These are phyloP conservation scores for Laburnicola sp. DNA, from an alignment of 2,329 filamentous ascomycete species.

Conservation along the genomic window DNA sequence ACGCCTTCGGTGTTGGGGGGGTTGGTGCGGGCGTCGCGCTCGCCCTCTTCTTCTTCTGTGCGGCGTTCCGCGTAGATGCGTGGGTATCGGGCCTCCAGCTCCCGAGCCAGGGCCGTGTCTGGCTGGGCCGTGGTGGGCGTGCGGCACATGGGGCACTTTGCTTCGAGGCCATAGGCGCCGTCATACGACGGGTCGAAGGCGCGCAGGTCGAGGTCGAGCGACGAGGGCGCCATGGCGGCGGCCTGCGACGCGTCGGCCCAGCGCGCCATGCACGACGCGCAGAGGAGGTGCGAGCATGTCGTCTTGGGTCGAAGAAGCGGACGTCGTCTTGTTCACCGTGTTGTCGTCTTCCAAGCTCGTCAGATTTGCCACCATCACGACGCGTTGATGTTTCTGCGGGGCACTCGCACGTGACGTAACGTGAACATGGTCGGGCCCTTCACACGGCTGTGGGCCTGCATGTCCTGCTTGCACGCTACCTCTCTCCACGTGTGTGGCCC, in stretches of 20 bases:
- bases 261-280: constrained; percentile 51
- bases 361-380: no score
- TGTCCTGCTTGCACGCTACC: no score
- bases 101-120: constrained; percentile 28
- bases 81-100: constrained; percentile 44
- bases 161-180: constrained; percentile 40
- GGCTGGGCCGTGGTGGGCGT: constrained; percentile 43
- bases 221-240: constrained; percentile 42
- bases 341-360: no score
- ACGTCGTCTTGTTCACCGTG: no score
- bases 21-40: no score
- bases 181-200: constrained; percentile 43
- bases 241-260: constrained; percentile 50
- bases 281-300: constrained; percentile 49
- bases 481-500: no score
- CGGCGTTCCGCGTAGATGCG: constrained; percentile 40
- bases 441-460: no score
- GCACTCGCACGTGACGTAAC: no score
- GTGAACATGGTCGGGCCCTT: no score
- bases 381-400: no score
- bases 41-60: constrained; percentile 36
- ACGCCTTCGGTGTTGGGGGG: no score
- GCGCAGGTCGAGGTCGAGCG: constrained; percentile 45
- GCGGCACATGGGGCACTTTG: constrained; percentile 53
- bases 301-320: no score